Evolutionary conservation across 2,329 filamentous ascomycete genomes (phyloP).

Genomic region (Alternaria burnsii): DNA sequence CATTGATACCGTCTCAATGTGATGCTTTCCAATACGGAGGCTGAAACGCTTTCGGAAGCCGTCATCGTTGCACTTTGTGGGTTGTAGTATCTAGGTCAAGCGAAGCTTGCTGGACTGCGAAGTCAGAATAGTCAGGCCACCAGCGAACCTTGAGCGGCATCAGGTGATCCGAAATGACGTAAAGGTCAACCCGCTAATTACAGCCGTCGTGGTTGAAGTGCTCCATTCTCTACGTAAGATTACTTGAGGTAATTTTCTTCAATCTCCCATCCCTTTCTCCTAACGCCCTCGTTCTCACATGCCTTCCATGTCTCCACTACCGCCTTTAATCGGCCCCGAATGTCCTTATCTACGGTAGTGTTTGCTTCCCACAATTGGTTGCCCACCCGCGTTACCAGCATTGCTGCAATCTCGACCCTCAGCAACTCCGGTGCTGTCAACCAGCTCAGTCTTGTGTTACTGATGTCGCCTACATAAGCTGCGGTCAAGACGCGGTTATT

Average conservation of each 20-base stretch:
- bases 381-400: constrained; percentile 18
- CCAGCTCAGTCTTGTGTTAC: constrained; percentile 31
- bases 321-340: constrained; percentile 17
- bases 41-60: background rate
- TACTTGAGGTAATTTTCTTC: background rate
- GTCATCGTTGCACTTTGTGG: background rate
- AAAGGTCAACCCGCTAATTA: background rate
- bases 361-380: background rate
- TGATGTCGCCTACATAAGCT: constrained; percentile 32
- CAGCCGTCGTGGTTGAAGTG: background rate
- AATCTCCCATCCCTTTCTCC: constrained; percentile 24
- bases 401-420: constrained; percentile 35
- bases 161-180: background rate
- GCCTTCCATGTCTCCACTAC: constrained; percentile 30
- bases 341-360: background rate
- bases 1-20: background rate
- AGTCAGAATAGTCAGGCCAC: background rate
- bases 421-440: constrained; percentile 33
- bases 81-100: background rate
- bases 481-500: constrained; percentile 26
- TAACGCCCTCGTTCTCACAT: constrained; percentile 37
- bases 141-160: background rate
- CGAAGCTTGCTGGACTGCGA: background rate
- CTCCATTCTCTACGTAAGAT: background rate
- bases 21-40: background rate